Base-by-base conservation (phyloP, 2,329 filamentous ascomycete species). In the Phialophora tarda region DNA sequence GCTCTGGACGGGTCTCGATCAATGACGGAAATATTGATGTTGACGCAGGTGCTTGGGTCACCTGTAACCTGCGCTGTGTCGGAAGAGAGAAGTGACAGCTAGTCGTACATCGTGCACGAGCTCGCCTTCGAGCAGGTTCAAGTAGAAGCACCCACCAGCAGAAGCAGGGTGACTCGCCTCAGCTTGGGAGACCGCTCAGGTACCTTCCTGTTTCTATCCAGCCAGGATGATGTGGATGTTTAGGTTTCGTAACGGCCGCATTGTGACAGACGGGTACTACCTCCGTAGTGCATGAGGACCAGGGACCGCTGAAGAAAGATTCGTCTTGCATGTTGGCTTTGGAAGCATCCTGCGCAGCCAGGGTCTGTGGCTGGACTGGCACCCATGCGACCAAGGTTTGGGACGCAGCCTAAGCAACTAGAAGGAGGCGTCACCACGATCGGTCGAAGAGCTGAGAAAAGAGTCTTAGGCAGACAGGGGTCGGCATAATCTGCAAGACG, bases 321-420 rank as follows among this genome's bases (percentile, higher is more conserved):
- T 51, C 23, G 48, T 26, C 48, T 51, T 2, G 48, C 38, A 21
- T 5, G 38, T 44, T 44, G 38, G 38, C 38, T 44, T 44, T 44
- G 38, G 48, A 51, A 26, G 48, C 21, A 51, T 17, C 21, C 8
- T 23, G 48, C 24, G 48, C 21, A 14, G 10, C 48, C 12, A 12
- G 48, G 17, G n/a, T 50, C 23, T 8, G 47, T 50, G 47, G 47
- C 21, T 23, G 23, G 24, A 51, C 48, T 51, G 23, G 48, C 48
- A 51, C 21, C 47, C 48, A 51, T 26, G 48, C 14, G 48, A 51
- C n/a, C 48, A 51, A 17, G 48, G 48, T 26, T 21, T 51, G 24
- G 21, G 10, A n/a, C 24, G 1, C 3, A 23, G 48, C n/a, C 47
- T 14, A 26, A 17, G 17, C 17, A n/a, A n/a, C 48, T 26, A 23